Conservation (phyloP, 176 grass and related monocot species). For the Ampelocalamus luodianensis region DNA sequence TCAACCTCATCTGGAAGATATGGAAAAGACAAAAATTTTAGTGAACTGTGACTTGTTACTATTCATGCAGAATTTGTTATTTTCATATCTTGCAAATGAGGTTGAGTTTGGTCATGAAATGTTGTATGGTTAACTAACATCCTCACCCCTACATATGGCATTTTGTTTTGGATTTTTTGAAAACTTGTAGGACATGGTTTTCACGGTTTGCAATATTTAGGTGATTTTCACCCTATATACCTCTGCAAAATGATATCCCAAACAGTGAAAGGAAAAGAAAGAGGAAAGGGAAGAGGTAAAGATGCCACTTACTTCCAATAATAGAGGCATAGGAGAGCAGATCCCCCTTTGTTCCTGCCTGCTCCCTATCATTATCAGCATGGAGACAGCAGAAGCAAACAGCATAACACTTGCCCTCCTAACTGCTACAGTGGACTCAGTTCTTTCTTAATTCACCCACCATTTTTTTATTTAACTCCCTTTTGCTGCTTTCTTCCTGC, state of each 20-base stretch:
- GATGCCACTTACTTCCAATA: conserved; percentile 57
- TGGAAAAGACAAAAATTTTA: too few species aligned
- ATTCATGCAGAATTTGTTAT: too few species aligned
- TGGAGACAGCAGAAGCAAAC: conserved; percentile 49
- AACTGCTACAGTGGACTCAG: conserved; percentile 40
- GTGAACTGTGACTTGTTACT: too few species aligned
- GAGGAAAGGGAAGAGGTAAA: conserved; percentile 41
- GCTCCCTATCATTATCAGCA: conserved; percentile 46
- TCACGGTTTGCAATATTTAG: too few species aligned
- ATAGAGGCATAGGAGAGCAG: conserved; percentile 55
- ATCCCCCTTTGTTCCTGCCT: conserved; percentile 28
- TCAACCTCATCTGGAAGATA: too few species aligned
- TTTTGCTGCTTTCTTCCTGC: conserved; percentile 44
- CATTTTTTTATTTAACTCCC: conserved; percentile 23
- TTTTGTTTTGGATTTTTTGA: too few species aligned
- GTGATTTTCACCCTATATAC: too few species aligned
- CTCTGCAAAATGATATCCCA: neutral
- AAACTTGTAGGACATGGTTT: too few species aligned
- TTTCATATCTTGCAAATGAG: too few species aligned
- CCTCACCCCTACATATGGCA: too few species aligned
- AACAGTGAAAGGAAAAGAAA: conserved; percentile 56
- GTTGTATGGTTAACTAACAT: too few species aligned
- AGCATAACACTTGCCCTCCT: conserved; percentile 45
- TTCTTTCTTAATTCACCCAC: conserved; percentile 39
- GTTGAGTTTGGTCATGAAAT: too few species aligned